Percentiles rank a stretch among this genome's conserved stretches.
Conservation (phyloP, 1,284 basidiomycete genomes). For the Puccinia brachypodii region DNA sequence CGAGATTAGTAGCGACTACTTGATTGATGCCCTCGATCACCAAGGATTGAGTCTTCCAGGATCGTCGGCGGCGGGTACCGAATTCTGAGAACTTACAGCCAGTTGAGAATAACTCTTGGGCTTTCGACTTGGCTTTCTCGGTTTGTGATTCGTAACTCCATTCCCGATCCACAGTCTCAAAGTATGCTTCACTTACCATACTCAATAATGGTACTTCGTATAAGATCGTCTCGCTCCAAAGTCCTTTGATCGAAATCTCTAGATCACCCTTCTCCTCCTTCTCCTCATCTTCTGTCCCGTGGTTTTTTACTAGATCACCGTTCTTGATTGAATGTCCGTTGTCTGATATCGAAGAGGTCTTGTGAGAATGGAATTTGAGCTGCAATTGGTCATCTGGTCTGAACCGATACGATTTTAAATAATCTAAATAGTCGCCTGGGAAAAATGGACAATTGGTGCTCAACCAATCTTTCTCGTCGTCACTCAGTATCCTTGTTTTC, state of each 20-base stretch:
- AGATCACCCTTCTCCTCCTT: conserved; percentile 65
- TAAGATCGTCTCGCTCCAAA: conserved; percentile 85
- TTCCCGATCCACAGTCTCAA: conserved; percentile 65
- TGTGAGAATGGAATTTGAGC: conserved; percentile 62
- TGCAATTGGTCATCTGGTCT: conserved; percentile 74
- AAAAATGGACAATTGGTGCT: conserved; percentile 73
- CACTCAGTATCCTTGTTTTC: conserved; percentile 65
- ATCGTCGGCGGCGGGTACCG: conserved; percentile 83
- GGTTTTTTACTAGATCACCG: conserved; percentile 58
- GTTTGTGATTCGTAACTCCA: conserved; percentile 81
- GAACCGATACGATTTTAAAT: conserved; percentile 70
- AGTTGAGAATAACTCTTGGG: conserved; percentile 65
- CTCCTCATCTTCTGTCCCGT: neutral
- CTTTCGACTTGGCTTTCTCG: conserved; percentile 72
- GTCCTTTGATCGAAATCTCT: conserved; percentile 71
- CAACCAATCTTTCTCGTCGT: conserved; percentile 72
- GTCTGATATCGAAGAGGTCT: conserved; percentile 42
- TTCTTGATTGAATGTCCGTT: conserved; percentile 58
- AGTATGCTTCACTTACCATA: conserved; percentile 76
- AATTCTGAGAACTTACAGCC: conserved; percentile 86
- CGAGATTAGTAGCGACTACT: conserved; percentile 63
- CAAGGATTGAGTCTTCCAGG: conserved; percentile 74
- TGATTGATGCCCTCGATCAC: conserved; percentile 68
- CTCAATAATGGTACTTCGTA: conserved; percentile 97
- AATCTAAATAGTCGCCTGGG: conserved; percentile 71